A percentile compares a stretch with the other conserved stretches of the same genome.
phyloP scores from a whole-genome alignment of 1,139 yeast species.

The Taphrina confusa region DNA sequence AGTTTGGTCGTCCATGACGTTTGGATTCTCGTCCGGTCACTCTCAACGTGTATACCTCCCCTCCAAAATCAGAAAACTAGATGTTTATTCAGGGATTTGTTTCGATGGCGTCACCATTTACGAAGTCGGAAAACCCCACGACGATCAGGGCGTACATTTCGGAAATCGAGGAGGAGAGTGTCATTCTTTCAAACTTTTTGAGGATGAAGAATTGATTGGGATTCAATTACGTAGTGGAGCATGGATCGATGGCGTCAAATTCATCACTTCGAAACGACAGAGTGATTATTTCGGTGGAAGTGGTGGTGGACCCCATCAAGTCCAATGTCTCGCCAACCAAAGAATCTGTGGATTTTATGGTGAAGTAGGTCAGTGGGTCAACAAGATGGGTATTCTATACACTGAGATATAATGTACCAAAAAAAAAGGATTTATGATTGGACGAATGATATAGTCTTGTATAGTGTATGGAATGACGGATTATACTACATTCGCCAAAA shows the following conservation, averaged over 20 bases:
- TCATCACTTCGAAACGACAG: constrained; percentile 53
- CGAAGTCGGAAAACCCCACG: background rate
- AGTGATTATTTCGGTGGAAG: constrained; percentile 4
- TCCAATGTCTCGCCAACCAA: constrained; percentile 16
- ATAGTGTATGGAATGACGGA: no score
- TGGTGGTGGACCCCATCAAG: background rate
- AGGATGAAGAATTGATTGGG: constrained; percentile 62
- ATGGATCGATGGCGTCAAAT: constrained; percentile 86
- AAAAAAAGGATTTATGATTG: no score
- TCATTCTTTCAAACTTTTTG: constrained; percentile 58
- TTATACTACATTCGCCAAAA: no score
- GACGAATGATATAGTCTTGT: no score
- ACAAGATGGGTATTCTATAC: constrained; percentile 12
- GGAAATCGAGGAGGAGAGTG: constrained; percentile 66
- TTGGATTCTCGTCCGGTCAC: background rate
- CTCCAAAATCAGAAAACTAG: constrained; percentile 52
- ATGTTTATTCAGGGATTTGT: constrained; percentile 71
- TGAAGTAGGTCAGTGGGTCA: constrained; percentile 14
- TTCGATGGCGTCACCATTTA: constrained; percentile 60
- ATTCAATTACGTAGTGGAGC: constrained; percentile 71
- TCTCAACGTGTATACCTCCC: constrained; percentile 40
- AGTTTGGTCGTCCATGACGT: background rate
- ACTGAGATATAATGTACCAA: background rate
- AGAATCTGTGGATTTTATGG: constrained; percentile 25
- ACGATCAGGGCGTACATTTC: constrained; percentile 48